These are phyloP conservation scores for Mycena olivaceomarginata DNA, from an alignment of 768 basidiomycete species.

Conservation along the genomic window DNA sequence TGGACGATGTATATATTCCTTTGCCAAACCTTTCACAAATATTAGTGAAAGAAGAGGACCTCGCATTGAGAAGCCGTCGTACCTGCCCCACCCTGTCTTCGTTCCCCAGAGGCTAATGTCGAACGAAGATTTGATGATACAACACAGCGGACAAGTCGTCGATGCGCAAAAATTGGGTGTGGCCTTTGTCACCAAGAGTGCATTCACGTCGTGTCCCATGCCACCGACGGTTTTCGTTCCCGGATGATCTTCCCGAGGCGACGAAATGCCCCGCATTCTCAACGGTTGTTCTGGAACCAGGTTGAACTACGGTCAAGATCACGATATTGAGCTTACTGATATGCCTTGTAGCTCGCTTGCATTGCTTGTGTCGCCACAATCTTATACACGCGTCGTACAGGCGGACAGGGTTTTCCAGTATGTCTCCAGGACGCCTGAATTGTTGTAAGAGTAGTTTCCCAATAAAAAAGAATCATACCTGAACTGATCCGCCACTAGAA, in stretches of 20 bases:
- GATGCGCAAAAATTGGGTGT: constrained; percentile 73
- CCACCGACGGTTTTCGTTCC: constrained; percentile 86
- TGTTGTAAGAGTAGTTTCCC: not conserved
- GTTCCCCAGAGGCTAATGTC: constrained; percentile 79
- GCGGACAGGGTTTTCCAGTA: constrained; percentile 70
- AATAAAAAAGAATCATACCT: constrained; percentile 45
- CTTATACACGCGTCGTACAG: constrained; percentile 79
- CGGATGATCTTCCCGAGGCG: constrained; percentile 71
- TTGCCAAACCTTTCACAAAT: constrained; percentile 72
- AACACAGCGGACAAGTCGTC: constrained; percentile 76
- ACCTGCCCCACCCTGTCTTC: constrained; percentile 86
- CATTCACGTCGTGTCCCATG: constrained; percentile 83
- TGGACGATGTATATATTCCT: constrained; percentile 86
- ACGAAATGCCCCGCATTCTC: constrained; percentile 78
- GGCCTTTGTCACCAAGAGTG: constrained; percentile 78
- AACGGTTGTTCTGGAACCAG: constrained; percentile 65
- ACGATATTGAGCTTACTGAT: constrained; percentile 64
- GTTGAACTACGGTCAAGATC: constrained; percentile 12
- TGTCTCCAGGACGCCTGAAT: constrained; percentile 78
- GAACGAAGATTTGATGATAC: constrained; percentile 78
- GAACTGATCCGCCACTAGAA: constrained; percentile 78
- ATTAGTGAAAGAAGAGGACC: not conserved
- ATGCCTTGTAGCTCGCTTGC: constrained; percentile 75
- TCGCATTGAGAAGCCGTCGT: constrained; percentile 37
- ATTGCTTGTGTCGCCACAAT: constrained; percentile 70